Evolutionary conservation across 352 stramenopile species (phyloP), one percentile per base, ranked within the genome.

Genomic region (Globisporangium nunn): DNA sequence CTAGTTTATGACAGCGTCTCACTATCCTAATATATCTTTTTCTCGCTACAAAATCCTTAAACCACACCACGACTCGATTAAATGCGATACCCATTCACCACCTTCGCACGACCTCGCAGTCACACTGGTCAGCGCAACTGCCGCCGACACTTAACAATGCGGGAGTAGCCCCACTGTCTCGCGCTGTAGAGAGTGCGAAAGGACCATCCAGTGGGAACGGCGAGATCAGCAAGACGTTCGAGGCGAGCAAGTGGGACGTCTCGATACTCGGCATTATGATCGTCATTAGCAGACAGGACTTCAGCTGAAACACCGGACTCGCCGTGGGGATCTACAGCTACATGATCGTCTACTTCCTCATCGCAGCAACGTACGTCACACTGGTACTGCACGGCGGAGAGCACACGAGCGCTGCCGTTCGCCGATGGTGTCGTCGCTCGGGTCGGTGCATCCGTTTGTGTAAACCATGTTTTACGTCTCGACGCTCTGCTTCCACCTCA

Each of bases 271-370:
- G 69, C 0, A 62, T 77, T 39, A 51, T 53, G 7, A 75, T 75
- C 50, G 69, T 58, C 5, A 59, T 77, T 7, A 67, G 66, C 35
- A 66, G 69, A 0, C 69, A 77, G 56, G 72, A 70, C 61, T 71
- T 74, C 35, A 63, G 56, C 53, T 76, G 69, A 63, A 76, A 76
- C 50, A 50, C 43, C 5, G 69, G 69, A 2, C 61, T 76, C n/a
- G 37, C 30, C 0, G 60, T 52, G 2, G 69, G 66, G 3, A 44
- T 71, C 35, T 62, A 60, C 50, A 60, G 58, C 12, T 73, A 67
- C 50, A 18, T 69, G 18, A 40, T 70, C 17, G 47, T 48, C 23
- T 65, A 67, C 23, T 45, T 67, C 30, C 33, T 77, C 49, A 58
- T 72, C 6, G 59, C 50, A 4, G 35, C 55, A 1, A 66, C 63